phyloP scores from a whole-genome alignment of 148 eudicot genomes.

The Chenopodium album region DNA sequence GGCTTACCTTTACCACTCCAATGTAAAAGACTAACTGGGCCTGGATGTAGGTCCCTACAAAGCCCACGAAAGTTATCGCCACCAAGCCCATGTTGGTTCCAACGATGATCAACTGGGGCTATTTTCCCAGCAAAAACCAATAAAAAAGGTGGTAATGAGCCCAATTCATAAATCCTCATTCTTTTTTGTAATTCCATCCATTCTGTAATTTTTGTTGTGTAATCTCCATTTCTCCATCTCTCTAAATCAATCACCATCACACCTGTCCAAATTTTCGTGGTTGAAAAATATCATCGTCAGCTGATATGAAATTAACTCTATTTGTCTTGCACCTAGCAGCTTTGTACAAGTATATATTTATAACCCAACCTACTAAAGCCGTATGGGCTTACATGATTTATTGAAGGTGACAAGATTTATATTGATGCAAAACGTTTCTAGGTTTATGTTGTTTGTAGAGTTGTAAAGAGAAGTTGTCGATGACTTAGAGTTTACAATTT shows the following conservation, averaged over 20 bases:
- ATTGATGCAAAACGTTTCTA: too few relatives aligned
- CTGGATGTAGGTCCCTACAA: constrained; percentile 81
- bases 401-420: too few relatives aligned
- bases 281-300: not conserved
- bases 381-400: too few relatives aligned
- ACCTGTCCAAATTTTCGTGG: constrained; percentile 24
- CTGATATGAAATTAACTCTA: not conserved
- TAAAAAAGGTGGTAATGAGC: constrained; percentile 84
- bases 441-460: too few relatives aligned
- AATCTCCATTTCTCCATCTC: constrained; percentile 70
- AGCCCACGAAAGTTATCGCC: constrained; percentile 85
- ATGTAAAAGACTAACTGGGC: constrained; percentile 89
- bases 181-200: constrained; percentile 98
- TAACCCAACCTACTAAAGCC: too few relatives aligned
- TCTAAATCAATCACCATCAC: constrained; percentile 84
- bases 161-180: constrained; percentile 82
- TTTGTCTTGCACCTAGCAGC: not conserved
- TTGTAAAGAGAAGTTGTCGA: too few relatives aligned
- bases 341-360: too few relatives aligned
- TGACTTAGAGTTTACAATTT: too few relatives aligned
- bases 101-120: constrained; percentile 77
- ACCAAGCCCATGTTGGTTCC: constrained; percentile 98
- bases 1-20: constrained; percentile 99
- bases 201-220: constrained; percentile 64
- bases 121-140: constrained; percentile 86